phyloP scores from a whole-genome alignment of 1,284 basidiomycete species.

The Moesziomyces sp. region DNA sequence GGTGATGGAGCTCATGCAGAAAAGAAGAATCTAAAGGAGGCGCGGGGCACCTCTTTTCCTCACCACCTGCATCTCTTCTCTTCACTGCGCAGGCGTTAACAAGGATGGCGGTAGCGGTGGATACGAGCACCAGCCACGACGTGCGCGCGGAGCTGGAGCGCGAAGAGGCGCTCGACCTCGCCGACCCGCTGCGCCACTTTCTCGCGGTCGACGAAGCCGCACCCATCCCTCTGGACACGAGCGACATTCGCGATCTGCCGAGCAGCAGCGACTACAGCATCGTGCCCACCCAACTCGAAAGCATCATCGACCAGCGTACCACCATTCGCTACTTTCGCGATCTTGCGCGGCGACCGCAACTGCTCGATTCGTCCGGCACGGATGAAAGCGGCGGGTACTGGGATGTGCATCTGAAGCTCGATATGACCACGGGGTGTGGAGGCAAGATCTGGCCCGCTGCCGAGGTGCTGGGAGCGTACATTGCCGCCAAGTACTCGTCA shows the following conservation, averaged over 20 bases:
- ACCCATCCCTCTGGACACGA: not conserved
- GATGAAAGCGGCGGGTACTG: conserved; percentile 14
- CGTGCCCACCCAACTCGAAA: conserved; percentile 74
- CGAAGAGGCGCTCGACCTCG: conserved; percentile 72
- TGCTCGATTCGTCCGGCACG: not conserved
- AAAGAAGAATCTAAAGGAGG: too few species aligned
- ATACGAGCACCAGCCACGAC: not conserved
- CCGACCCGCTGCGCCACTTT: conserved; percentile 77
- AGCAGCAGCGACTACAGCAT: conserved; percentile 27
- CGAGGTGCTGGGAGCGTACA: conserved; percentile 73
- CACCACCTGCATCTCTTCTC: not conserved
- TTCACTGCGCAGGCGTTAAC: not conserved
- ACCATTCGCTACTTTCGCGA: conserved; percentile 53
- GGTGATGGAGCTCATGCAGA: too few species aligned
- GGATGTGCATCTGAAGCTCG: conserved; percentile 73
- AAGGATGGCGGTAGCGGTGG: conserved; percentile 3
- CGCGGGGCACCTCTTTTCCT: not conserved
- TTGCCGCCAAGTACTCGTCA: conserved; percentile 32
- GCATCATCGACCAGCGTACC: conserved; percentile 67
- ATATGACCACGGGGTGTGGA: conserved; percentile 86
- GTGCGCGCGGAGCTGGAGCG: conserved; percentile 19
- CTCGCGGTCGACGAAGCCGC: conserved; percentile 65
- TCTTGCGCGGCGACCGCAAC: conserved; percentile 17
- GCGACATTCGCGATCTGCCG: conserved; percentile 14
- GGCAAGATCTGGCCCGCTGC: conserved; percentile 93